These are phyloP conservation scores for Discostella stelligera DNA, from an alignment of 352 stramenopile genomes.

Conservation along the genomic window DNA sequence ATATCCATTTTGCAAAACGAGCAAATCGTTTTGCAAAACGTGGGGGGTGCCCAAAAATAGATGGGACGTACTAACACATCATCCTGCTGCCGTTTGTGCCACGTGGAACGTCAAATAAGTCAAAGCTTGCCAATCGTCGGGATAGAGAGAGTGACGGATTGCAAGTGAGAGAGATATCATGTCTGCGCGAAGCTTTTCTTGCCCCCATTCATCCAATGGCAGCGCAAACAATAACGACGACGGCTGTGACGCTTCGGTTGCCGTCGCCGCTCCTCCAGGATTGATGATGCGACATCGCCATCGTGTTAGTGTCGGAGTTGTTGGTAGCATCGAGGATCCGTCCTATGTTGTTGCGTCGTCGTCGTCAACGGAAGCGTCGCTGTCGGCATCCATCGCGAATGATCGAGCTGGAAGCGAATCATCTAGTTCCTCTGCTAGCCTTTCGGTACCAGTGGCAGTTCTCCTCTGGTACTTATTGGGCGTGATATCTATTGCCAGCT, in stretches of 20 bases:
- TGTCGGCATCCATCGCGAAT: background rate
- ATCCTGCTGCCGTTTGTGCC: too few relatives aligned
- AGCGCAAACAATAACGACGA: background rate
- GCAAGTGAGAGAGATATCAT: background rate
- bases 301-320: background rate
- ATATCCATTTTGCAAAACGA: too few relatives aligned
- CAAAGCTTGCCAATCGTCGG: too few relatives aligned
- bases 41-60: too few relatives aligned
- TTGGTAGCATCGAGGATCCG: background rate
- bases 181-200: background rate
- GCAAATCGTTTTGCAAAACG: too few relatives aligned
- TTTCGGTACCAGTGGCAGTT: constrained; percentile 56
- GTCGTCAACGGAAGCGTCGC: background rate
- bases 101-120: too few relatives aligned
- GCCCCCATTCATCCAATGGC: background rate
- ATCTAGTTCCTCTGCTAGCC: background rate
- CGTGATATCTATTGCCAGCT: constrained; percentile 70
- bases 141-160: background rate
- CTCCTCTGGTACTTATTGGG: constrained; percentile 76
- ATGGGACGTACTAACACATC: too few relatives aligned
- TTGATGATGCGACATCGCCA: background rate
- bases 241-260: background rate
- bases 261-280: background rate
- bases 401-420: background rate
- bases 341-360: background rate